These are phyloP conservation scores for Podospora bellae-mahoneyi DNA, from an alignment of 495 filamentous ascomycete species.

Conservation along the genomic window DNA sequence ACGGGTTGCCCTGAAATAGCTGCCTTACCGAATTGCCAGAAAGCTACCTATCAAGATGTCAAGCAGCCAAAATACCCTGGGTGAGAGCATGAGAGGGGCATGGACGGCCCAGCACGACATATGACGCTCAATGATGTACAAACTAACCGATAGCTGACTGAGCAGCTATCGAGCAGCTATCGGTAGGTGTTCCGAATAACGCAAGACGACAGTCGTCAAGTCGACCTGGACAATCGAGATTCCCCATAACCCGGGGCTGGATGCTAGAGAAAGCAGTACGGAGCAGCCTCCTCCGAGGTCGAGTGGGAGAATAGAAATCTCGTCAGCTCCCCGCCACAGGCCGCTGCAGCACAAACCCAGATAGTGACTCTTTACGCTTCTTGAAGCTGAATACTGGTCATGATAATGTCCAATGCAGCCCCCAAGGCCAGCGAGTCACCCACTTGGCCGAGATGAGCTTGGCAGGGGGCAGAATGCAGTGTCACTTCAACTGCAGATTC, in stretches of 20 bases:
- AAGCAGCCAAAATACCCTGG: too few relatives aligned
- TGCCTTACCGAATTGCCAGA: too few relatives aligned
- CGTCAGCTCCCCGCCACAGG: background rate
- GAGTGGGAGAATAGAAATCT: background rate
- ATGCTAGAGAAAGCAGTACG: background rate
- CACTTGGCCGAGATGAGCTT: background rate
- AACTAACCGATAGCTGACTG: too few relatives aligned
- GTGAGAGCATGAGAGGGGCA: too few relatives aligned
- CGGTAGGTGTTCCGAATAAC: too few relatives aligned
- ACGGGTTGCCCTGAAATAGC: background rate
- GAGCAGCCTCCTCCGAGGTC: slow-evolving; percentile 7
- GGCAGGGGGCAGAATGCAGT: background rate
- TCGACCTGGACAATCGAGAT: too few relatives aligned
- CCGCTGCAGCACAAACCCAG: background rate
- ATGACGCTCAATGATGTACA: too few relatives aligned
- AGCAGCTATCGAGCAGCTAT: too few relatives aligned
- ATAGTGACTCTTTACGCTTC: background rate
- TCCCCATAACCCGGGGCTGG: background rate
- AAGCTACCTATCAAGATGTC: too few relatives aligned
- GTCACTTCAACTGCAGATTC: slow-evolving; percentile 3
- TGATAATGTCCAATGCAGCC: background rate
- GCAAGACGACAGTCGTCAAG: too few relatives aligned
- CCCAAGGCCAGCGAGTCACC: background rate
- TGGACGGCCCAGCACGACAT: too few relatives aligned
- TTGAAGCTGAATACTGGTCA: background rate